Evolutionary conservation across 2,329 filamentous ascomycete species (phyloP).

Genomic region (Macrophomina pseudophaseolina): DNA sequence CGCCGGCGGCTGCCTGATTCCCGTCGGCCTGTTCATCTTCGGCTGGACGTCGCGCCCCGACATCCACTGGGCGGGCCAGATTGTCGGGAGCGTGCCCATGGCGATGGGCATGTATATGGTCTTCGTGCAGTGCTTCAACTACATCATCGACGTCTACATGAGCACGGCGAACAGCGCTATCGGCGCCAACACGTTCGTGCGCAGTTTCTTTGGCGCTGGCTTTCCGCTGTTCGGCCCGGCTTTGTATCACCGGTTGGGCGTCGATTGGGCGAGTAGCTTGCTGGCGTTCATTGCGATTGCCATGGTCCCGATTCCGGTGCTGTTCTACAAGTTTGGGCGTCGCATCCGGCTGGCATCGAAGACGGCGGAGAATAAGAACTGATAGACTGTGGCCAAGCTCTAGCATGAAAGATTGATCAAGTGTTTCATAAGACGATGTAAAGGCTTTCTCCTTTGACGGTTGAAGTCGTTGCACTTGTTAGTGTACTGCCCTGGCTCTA

Average conservation of each 20-base stretch:
- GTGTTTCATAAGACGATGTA: too few species aligned
- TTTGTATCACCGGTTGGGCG: constrained; percentile 53
- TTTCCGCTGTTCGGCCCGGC: constrained; percentile 65
- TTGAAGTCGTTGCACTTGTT: too few species aligned
- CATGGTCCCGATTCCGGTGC: too few species aligned
- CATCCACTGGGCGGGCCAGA: constrained; percentile 64
- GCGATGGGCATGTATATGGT: constrained; percentile 48
- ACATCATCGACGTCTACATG: constrained; percentile 63
- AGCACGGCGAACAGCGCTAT: constrained; percentile 56
- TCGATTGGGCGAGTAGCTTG: constrained; percentile 60
- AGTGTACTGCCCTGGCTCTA: too few species aligned
- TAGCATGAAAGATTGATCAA: too few species aligned
- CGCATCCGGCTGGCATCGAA: too few species aligned
- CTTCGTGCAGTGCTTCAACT: constrained; percentile 61
- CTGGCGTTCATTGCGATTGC: constrained; percentile 41
- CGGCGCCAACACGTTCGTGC: constrained; percentile 61
- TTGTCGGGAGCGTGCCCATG: constrained; percentile 62
- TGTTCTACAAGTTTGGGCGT: too few species aligned
- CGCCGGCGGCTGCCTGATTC: constrained; percentile 58
- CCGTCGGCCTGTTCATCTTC: constrained; percentile 62
- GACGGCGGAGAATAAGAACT: too few species aligned
- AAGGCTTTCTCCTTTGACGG: too few species aligned
- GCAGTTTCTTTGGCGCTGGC: constrained; percentile 61
- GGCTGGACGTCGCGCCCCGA: constrained; percentile 62
- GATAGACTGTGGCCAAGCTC: too few species aligned